Base-by-base conservation (phyloP, 805 yeast genomes). In the Yarrowia osloensis region DNA sequence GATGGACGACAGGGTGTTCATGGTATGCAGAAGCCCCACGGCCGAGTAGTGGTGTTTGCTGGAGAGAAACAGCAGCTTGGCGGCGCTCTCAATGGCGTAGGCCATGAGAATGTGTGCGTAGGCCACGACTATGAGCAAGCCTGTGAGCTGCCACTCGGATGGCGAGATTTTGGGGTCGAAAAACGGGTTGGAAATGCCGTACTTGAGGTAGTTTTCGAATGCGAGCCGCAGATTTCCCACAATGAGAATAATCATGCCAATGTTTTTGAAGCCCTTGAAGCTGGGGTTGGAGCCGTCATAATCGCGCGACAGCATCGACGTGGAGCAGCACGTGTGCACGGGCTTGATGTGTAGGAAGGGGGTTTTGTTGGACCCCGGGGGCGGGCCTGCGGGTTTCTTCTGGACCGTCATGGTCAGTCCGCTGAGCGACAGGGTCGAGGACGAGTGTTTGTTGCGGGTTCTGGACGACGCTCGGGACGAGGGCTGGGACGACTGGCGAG, bases 151-250 rank as follows among this genome's bases (percentile, higher is more conserved):
- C 54, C 54, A 61, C 11, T 61, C 66, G 7, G 52, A 31, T 7
- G 31, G 24, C 12, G 66, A 9, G 62, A 73, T 68, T 15, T 71
- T 66, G 35, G 77, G 59, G 67, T 81, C 83, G 3, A 78, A 70
- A 8, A 74, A 70, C 8, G 77, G 71, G 66, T 72, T 73, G 40
- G 74, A 70, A 54, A 79, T 70, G 35, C 82, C 83, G 66, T 77
- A 75, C 62, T 72, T 75, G 24, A 71, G 69, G 71, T 77, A 78
- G 70, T 80, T 81, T 47, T 76, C 77, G 47, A 76, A 69, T 37
- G 80, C 68, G 31, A 80, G 73, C n/a, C 82, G 76, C 44, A 79
- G 68, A 62, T 81, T 80, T 39, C 81, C 79, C 31, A 76, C 73
- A 29, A 75, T 73, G 26, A 81, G 75, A 2, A 78, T 70, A 15